Percentiles rank a stretch among this genome's conserved stretches.
Evolutionary conservation across 2,329 filamentous ascomycete genomes (phyloP).

Genomic region (Chrysoporthe puriensis): DNA sequence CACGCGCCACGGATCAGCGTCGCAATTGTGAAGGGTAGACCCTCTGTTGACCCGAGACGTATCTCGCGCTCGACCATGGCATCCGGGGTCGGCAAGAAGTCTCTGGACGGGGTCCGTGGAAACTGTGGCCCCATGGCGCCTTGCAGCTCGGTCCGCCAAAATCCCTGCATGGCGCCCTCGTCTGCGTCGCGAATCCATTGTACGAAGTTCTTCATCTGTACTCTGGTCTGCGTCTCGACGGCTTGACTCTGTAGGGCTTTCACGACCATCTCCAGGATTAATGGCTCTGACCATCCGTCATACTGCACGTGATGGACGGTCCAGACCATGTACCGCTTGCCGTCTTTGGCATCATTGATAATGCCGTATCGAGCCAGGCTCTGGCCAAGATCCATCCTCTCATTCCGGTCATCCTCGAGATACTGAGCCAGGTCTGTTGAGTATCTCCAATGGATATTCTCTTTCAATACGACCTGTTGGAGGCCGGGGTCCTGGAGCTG

Average conservation of each 20-base stretch:
- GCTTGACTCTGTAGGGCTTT: slow-evolving; percentile 29
- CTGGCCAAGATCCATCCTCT: slow-evolving; percentile 36
- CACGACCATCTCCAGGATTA: slow-evolving; percentile 36
- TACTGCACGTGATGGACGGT: slow-evolving; percentile 46
- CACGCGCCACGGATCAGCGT: slow-evolving; percentile 52
- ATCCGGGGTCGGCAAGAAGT: slow-evolving; percentile 49
- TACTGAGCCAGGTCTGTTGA: slow-evolving; percentile 34
- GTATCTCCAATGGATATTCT: slow-evolving; percentile 36
- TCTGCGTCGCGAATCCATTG: slow-evolving; percentile 48
- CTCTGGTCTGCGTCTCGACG: slow-evolving; percentile 30
- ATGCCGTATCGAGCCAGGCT: slow-evolving; percentile 43
- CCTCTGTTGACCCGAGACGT: slow-evolving; percentile 30
- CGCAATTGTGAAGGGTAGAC: slow-evolving; percentile 27
- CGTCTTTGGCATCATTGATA: slow-evolving; percentile 30
- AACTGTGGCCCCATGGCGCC: slow-evolving; percentile 52
- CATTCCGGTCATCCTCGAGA: slow-evolving; percentile 34
- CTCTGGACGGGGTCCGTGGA: slow-evolving; percentile 50
- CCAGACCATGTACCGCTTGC: slow-evolving; percentile 39
- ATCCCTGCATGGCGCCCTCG: slow-evolving; percentile 44
- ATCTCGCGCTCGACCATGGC: slow-evolving; percentile 36
- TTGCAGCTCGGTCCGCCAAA: slow-evolving; percentile 51
- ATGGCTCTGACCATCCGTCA: slow-evolving; percentile 40
- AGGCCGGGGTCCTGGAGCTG: slow-evolving; percentile 40
- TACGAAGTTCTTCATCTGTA: slow-evolving; percentile 37
- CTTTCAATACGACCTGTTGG: slow-evolving; percentile 43